phyloP scores from a whole-genome alignment of 371 early-diverging fungal species.

The Mortierella sp. region DNA sequence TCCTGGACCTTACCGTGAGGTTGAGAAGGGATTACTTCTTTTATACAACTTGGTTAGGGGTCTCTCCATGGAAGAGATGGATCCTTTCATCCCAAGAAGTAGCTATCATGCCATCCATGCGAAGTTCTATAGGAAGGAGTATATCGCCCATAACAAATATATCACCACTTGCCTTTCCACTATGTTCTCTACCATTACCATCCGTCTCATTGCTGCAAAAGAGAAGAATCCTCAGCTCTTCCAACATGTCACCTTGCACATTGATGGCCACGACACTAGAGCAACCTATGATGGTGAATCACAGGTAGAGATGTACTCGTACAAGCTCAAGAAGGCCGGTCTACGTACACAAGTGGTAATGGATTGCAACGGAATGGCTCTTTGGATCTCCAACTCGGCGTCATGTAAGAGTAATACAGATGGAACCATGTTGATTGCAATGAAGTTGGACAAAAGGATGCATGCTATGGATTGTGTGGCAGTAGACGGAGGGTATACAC shows the following conservation, averaged over 20 bases:
- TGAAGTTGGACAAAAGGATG: background rate
- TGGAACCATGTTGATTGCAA: slow-evolving; percentile 11
- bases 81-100: slow-evolving; percentile 11
- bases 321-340: slow-evolving; percentile 49
- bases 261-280: slow-evolving; percentile 20
- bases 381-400: slow-evolving; percentile 62
- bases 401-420: slow-evolving; percentile 49
- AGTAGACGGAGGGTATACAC: slow-evolving; percentile 20
- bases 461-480: slow-evolving; percentile 14
- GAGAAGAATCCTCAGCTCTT: slow-evolving; percentile 14
- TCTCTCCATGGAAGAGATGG: background rate
- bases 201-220: slow-evolving; percentile 5
- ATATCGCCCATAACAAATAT: slow-evolving; percentile 2
- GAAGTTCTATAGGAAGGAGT: background rate
- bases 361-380: slow-evolving; percentile 65
- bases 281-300: background rate
- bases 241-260: slow-evolving; percentile 17
- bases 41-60: slow-evolving; percentile 13
- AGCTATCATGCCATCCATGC: slow-evolving; percentile 8
- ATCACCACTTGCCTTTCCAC: background rate
- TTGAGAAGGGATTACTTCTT: slow-evolving; percentile 14
- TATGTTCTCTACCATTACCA: slow-evolving; percentile 6
- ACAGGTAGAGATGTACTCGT: slow-evolving; percentile 31
- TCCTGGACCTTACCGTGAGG: slow-evolving; percentile 9
- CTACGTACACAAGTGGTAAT: slow-evolving; percentile 36